Conservation (phyloP, 1,139 yeast genomes). For the Pneumocystis canis region DNA sequence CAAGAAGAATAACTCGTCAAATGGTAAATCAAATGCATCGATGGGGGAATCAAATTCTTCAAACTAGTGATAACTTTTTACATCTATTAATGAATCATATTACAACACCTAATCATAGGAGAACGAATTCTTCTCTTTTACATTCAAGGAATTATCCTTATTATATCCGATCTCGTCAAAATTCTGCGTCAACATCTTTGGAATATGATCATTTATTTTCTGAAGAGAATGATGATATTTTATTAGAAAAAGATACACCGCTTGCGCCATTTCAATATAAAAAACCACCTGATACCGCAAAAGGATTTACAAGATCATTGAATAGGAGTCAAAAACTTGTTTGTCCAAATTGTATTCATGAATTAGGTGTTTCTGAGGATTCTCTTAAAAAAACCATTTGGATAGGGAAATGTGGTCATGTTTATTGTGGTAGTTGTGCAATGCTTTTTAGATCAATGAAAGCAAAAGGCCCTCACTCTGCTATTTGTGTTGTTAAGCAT, state of each 20-base stretch:
- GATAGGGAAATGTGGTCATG: slow-evolving; percentile 13
- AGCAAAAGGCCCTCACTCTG: slow-evolving; percentile 1
- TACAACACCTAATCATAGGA: neutral
- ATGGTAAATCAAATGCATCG: neutral
- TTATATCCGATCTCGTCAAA: neutral
- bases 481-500: slow-evolving; percentile 1
- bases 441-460: slow-evolving; percentile 1
- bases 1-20: neutral
- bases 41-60: neutral
- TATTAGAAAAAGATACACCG: neutral
- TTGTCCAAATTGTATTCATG: slow-evolving; percentile 10
- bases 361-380: slow-evolving; percentile 9
- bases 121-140: neutral
- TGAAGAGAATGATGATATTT: neutral
- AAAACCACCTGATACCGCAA: neutral
- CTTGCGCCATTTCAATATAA: neutral
- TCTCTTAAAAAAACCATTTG: slow-evolving; percentile 2
- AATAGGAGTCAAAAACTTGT: slow-evolving; percentile 4
- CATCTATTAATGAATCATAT: neutral
- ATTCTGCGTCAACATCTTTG: neutral
- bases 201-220: neutral
- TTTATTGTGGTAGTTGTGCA: slow-evolving; percentile 13
- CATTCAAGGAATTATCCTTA: neutral
- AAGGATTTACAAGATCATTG: slow-evolving; percentile 9
- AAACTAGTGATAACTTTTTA: neutral